These are phyloP conservation scores for Vanrija humicola DNA, from an alignment of 1,284 basidiomycete genomes.

Conservation along the genomic window DNA sequence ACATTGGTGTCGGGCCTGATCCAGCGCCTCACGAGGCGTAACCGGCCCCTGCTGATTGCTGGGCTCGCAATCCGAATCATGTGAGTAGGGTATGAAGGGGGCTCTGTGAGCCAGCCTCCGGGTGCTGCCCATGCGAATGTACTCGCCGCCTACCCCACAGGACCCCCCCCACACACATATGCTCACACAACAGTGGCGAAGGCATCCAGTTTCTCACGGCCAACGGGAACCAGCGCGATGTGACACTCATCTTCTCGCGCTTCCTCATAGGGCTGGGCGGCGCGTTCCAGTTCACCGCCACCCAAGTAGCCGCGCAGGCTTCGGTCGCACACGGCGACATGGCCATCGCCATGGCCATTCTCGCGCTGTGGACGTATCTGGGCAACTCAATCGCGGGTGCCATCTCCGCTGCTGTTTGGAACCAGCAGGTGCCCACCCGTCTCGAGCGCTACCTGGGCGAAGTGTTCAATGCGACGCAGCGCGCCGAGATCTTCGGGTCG, in stretches of 20 bases:
- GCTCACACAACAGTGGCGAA: constrained; percentile 17
- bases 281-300: constrained; percentile 35
- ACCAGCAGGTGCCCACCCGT: constrained; percentile 25
- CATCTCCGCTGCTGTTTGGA: constrained; percentile 4
- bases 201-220: constrained; percentile 30
- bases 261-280: constrained; percentile 20
- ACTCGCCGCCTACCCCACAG: too few species aligned
- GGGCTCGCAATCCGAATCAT: constrained; percentile 30
- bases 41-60: constrained; percentile 44
- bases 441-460: constrained; percentile 28
- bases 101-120: too few species aligned
- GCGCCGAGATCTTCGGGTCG: constrained; percentile 31
- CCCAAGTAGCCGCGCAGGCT: constrained; percentile 18
- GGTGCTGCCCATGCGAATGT: too few species aligned
- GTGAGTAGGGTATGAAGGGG: constrained; percentile 5
- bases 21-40: constrained; percentile 47
- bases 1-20: constrained; percentile 42
- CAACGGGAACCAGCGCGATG: constrained; percentile 21
- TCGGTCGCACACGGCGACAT: constrained; percentile 9
- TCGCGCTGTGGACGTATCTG: constrained; percentile 9
- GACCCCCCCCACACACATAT: background rate
- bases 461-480: constrained; percentile 22
- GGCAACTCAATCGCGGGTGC: constrained; percentile 1
- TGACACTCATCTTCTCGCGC: constrained; percentile 36
- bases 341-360: constrained; percentile 5